Conservation (phyloP, 805 yeast genomes). For the Yarrowia sp. region DNA sequence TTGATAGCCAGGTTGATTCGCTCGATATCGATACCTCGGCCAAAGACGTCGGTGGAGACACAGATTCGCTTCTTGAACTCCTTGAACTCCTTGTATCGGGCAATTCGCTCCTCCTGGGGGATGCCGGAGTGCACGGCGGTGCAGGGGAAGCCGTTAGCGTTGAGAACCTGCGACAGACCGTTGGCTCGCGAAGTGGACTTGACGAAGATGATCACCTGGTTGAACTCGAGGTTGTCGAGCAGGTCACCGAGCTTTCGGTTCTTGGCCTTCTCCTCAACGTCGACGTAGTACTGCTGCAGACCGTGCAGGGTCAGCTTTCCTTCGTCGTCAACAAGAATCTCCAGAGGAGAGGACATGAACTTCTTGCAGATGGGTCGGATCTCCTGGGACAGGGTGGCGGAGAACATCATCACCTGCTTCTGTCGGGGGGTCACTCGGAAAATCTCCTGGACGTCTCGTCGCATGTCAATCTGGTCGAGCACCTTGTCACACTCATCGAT, state of each 20-base stretch:
- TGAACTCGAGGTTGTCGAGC: conserved; percentile 92
- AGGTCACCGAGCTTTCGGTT: conserved; percentile 90
- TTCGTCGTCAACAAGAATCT: conserved; percentile 96
- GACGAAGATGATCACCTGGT: conserved; percentile 97
- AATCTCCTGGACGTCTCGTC: conserved; percentile 97
- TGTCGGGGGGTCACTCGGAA: conserved; percentile 98
- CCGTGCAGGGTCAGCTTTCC: conserved; percentile 97
- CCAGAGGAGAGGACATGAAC: conserved; percentile 97
- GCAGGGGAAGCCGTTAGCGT: conserved; percentile 94
- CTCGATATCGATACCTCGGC: conserved; percentile 99
- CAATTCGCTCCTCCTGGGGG: conserved; percentile 98
- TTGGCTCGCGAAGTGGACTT: conserved; percentile 90
- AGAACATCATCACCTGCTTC: conserved; percentile 99
- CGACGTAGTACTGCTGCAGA: conserved; percentile 93
- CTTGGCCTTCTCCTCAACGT: conserved; percentile 88
- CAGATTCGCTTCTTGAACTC: conserved; percentile 98
- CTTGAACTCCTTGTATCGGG: conserved; percentile 92
- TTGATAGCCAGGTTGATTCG: conserved; percentile 97
- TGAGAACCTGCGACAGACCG: conserved; percentile 84
- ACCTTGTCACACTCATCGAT: conserved; percentile 99
- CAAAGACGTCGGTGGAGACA: conserved; percentile 97
- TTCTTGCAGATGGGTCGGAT: conserved; percentile 96
- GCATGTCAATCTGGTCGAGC: conserved; percentile 88
- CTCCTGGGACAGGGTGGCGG: conserved; percentile 93
- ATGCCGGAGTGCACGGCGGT: conserved; percentile 95